Percentiles rank a stretch among this genome's conserved stretches.
phyloP scores from a whole-genome alignment of 805 yeast genomes.

The Myxozyma nipponensis region DNA sequence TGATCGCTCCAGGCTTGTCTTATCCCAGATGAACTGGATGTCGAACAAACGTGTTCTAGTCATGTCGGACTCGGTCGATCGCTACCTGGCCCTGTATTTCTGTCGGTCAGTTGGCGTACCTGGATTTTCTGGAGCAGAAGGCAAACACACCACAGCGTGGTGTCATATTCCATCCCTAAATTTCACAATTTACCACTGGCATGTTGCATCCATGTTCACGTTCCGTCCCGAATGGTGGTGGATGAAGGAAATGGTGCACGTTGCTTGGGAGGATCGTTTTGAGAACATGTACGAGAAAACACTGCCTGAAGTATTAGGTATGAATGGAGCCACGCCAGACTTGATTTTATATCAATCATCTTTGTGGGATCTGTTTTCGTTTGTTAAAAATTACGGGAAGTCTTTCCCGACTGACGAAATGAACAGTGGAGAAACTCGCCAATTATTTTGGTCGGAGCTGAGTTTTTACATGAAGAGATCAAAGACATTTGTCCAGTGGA shows the following conservation, averaged over 20 bases:
- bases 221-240: conserved; percentile 25
- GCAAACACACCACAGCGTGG: conserved; percentile 15
- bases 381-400: conserved; percentile 1
- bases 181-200: conserved; percentile 25
- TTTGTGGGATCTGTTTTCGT: conserved; percentile 7
- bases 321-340: conserved; percentile 5
- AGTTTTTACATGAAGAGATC: conserved; percentile 1
- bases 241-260: conserved; percentile 8
- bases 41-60: conserved; percentile 8
- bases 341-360: conserved; percentile 6
- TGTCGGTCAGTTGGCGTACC: conserved; percentile 6
- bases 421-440: background rate
- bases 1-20: conserved; percentile 1
- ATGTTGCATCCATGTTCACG: conserved; percentile 12
- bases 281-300: conserved; percentile 8
- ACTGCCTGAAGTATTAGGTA: conserved; percentile 4
- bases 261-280: conserved; percentile 20
- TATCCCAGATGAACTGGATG: conserved; percentile 8
- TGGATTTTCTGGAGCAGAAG: conserved; percentile 1
- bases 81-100: conserved; percentile 5
- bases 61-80: conserved; percentile 13
- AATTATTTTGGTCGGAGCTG: conserved; percentile 4
- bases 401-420: background rate
- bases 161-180: conserved; percentile 17
- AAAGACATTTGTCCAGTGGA: background rate